A percentile compares a stretch with the other conserved stretches of the same genome.
These are phyloP conservation scores for Flaveria trinervia DNA, from an alignment of 129 eudicot species.

Conservation along the genomic window DNA sequence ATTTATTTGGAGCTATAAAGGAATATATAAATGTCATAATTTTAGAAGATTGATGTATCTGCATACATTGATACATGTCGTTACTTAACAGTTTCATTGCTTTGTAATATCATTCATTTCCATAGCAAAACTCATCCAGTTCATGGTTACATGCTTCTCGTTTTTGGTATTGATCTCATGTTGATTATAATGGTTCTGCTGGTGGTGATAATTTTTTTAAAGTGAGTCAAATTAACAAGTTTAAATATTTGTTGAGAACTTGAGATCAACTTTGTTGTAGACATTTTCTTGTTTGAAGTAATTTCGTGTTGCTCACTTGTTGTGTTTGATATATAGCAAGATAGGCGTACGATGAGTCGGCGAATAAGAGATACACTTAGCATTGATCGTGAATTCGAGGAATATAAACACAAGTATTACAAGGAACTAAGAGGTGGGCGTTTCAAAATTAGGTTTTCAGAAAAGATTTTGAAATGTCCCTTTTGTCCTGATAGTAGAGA, in stretches of 20 bases:
- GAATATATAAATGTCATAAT: not conserved
- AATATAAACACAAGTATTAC: slow-evolving; percentile 42
- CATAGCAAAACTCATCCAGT: not conserved
- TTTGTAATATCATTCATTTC: not conserved
- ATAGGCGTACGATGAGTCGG: slow-evolving; percentile 44
- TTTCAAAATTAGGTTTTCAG: slow-evolving; percentile 31
- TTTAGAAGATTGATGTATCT: not conserved
- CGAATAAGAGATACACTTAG: slow-evolving; percentile 29
- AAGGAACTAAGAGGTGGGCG: slow-evolving; percentile 44
- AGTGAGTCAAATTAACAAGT: not conserved
- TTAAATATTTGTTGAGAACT: not conserved
- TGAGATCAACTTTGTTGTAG: slow-evolving; percentile 2
- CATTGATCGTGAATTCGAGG: slow-evolving; percentile 47
- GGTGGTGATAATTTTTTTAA: slow-evolving; percentile 9
- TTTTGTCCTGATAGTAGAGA: slow-evolving; percentile 49
- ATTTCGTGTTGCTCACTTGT: not conserved
- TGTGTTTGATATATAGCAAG: slow-evolving; percentile 4
- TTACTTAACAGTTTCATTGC: not conserved
- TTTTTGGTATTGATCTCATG: not conserved
- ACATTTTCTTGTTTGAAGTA: not conserved
- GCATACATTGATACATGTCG: not conserved
- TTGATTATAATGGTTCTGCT: not conserved
- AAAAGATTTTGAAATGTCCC: slow-evolving; percentile 49
- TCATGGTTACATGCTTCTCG: slow-evolving; percentile 11
- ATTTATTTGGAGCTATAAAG: not conserved